A percentile compares a stretch with the other conserved stretches of the same genome.
These are phyloP conservation scores for Lentinula aciculospora DNA, from an alignment of 768 basidiomycete genomes.

Conservation along the genomic window DNA sequence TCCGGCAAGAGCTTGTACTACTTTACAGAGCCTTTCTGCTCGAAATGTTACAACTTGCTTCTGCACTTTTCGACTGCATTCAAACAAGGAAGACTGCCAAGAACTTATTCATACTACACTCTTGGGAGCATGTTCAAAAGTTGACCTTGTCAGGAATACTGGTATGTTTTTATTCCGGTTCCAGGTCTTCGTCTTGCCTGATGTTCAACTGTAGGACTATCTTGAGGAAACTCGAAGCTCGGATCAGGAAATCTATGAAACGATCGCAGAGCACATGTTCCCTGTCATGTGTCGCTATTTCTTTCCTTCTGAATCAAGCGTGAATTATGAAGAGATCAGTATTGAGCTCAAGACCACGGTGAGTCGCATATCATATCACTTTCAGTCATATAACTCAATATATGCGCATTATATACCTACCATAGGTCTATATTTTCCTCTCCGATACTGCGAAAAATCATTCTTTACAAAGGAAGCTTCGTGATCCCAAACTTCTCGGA, in stretches of 20 bases:
- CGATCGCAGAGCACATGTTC: conserved; percentile 21
- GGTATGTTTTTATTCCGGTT: conserved; percentile 22
- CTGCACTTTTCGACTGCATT: neutral
- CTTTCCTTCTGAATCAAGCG: conserved; percentile 17
- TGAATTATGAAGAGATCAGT: conserved; percentile 10
- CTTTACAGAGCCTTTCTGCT: neutral
- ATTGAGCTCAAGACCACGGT: conserved; percentile 24
- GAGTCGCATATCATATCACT: neutral
- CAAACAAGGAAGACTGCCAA: neutral
- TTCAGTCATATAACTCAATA: conserved; percentile 11
- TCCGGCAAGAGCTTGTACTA: neutral
- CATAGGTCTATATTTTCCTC: conserved; percentile 48
- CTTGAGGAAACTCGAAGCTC: conserved; percentile 7
- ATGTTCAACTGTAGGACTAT: conserved; percentile 9
- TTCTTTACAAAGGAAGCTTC: conserved; percentile 40
- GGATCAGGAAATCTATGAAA: conserved; percentile 9
- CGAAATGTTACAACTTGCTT: neutral
- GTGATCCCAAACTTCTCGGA: conserved; percentile 38
- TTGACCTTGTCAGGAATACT: conserved; percentile 49
- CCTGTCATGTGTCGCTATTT: conserved; percentile 30
- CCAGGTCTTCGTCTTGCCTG: neutral
- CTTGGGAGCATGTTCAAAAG: conserved; percentile 42
- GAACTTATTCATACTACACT: too few species aligned
- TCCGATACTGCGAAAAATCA: conserved; percentile 40
- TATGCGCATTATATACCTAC: conserved; percentile 10